Evolutionary conservation across 306 rosid species (phyloP), one percentile per base, ranked within the genome.

Genomic region (Malus fusca): DNA sequence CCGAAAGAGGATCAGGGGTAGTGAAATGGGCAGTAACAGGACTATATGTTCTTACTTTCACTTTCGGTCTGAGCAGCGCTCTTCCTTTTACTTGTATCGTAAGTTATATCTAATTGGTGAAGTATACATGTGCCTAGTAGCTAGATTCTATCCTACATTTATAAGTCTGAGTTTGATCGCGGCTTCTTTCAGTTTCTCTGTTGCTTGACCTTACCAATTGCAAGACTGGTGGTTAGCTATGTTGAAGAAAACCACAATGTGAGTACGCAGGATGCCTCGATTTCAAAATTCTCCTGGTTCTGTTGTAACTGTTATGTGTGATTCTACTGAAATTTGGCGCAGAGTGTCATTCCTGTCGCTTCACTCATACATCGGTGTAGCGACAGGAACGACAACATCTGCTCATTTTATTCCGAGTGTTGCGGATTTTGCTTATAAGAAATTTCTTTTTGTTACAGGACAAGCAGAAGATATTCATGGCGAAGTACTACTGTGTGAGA

Each of bases 401-500:
- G 14, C 23, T 56, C 23, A 22, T 56, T 56, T 56, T 56, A 0
- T 4, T 8, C 61, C 25, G 52, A 14, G 0, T 13, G 52, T 44
- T 44, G 52, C 4, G 6, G 52, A 44, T 44, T 44, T 44, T 14
- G 15, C 31, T 19, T 22, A 15, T 1, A 21, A 22, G 13, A 46
- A 66, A n/a, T n/a, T 55, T 13, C 51, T 55, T 66, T 65, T 70
- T 61, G 40, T 73, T 58, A 17, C 92, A 91, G 98, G 96, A 91
- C 84, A 90, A 88, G 37, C 84, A 78, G 52, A 90, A 93, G 82
- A 93, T 93, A 73, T 93, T 93, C 92, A 91, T 90, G 97, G 98
- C 96, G 7, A 93, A 93, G 84, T 91, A 93, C 82, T 93, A 80
- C 73, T 91, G 96, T 73, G 97, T 93, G 85, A 84, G 96, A 83